Evolutionary conservation across 352 stramenopile genomes (phyloP).

Genomic region (Nannochloropsis limnetica): DNA sequence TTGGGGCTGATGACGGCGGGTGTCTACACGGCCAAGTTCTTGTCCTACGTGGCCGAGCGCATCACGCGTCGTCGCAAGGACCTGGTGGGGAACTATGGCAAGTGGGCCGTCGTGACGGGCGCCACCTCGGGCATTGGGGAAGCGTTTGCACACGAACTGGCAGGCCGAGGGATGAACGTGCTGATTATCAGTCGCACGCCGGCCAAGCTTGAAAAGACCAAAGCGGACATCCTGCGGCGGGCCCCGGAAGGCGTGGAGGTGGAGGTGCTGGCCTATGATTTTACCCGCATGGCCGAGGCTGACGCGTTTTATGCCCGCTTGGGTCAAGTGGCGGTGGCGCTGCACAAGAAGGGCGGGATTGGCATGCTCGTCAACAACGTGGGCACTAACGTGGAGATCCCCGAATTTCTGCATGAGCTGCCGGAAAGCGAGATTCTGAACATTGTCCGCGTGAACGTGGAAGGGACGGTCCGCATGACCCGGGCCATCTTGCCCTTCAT

Average conservation of each 20-base stretch:
- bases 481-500: conserved; percentile 75
- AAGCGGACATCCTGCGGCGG: conserved; percentile 70
- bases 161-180: conserved; percentile 87
- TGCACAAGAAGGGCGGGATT: conserved; percentile 72
- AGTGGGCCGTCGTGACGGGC: conserved; percentile 42
- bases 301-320: conserved; percentile 20
- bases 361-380: conserved; percentile 98
- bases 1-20: conserved; percentile 27
- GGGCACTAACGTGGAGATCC: conserved; percentile 91
- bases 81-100: conserved; percentile 44
- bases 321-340: conserved; percentile 37
- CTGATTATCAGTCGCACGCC: conserved; percentile 90
- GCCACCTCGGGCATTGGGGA: conserved; percentile 63
- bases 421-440: conserved; percentile 74
- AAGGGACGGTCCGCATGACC: conserved; percentile 68
- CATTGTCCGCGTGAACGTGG: conserved; percentile 63
- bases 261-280: conserved; percentile 28
- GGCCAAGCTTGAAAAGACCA: conserved; percentile 77
- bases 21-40: neutral
- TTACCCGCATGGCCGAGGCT: conserved; percentile 52
- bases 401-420: conserved; percentile 90
- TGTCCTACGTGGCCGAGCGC: conserved; percentile 19
- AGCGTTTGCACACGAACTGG: conserved; percentile 79
- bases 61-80: neutral
- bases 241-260: conserved; percentile 27